A percentile compares a stretch with the other conserved stretches of the same genome.
These are phyloP conservation scores for Phytophthora pini DNA, from an alignment of 352 stramenopile species.

Conservation along the genomic window DNA sequence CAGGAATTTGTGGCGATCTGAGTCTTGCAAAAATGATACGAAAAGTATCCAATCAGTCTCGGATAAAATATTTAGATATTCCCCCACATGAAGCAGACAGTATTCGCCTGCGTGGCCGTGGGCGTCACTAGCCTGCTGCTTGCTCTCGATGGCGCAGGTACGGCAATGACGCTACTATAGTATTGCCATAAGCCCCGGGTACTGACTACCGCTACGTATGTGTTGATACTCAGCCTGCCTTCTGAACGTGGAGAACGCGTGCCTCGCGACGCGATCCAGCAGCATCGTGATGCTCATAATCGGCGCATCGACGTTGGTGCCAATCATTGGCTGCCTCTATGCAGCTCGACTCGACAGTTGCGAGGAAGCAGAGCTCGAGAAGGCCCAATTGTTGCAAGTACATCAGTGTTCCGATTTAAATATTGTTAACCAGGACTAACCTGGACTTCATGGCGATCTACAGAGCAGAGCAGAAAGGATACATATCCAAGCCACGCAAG, in stretches of 20 bases:
- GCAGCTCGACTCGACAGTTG: constrained; percentile 44
- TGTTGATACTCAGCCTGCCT: constrained; percentile 42
- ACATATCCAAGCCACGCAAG: constrained; percentile 6
- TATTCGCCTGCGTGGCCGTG: constrained; percentile 59
- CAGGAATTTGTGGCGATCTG: neutral
- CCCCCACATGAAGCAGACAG: constrained; percentile 59
- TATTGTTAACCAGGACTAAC: neutral
- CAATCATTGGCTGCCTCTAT: constrained; percentile 51
- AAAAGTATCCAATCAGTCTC: constrained; percentile 25
- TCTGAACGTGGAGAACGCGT: constrained; percentile 42
- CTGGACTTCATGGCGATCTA: constrained; percentile 1
- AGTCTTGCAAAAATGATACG: constrained; percentile 8
- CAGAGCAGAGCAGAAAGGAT: constrained; percentile 16
- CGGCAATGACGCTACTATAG: no score
- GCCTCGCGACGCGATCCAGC: constrained; percentile 49
- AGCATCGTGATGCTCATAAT: constrained; percentile 73
- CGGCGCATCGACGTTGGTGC: constrained; percentile 54
- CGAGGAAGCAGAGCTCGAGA: constrained; percentile 25
- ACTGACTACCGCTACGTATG: no score
- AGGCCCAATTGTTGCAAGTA: constrained; percentile 51
- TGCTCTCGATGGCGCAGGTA: constrained; percentile 51
- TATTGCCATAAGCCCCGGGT: no score
- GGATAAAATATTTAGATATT: neutral
- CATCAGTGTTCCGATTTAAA: neutral
- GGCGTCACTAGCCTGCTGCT: constrained; percentile 52